Conservation (phyloP, 139 green algal genomes). For the Chlorella sp. region DNA sequence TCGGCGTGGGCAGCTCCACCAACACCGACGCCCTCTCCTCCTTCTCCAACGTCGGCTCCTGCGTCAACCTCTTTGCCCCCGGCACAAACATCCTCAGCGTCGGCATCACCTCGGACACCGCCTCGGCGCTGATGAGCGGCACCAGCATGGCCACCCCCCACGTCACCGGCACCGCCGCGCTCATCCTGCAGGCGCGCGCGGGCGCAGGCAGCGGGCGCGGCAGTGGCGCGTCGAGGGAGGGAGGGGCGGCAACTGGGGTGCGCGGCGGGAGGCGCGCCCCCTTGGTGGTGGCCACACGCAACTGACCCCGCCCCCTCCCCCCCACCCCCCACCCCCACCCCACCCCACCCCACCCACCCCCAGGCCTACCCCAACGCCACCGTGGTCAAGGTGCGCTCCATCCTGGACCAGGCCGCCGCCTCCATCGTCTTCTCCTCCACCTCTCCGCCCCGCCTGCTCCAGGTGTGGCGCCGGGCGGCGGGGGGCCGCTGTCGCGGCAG, state of each 20-base stretch:
- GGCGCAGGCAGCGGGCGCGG: no score
- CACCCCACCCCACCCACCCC: slow-evolving; percentile 47
- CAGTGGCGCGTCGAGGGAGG: background rate
- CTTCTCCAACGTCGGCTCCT: slow-evolving; percentile 71
- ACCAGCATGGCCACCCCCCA: slow-evolving; percentile 58
- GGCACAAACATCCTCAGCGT: background rate
- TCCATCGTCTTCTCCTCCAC: background rate
- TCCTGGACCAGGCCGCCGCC: background rate
- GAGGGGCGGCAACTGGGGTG: background rate
- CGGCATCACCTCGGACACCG: background rate
- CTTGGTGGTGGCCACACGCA: no score
- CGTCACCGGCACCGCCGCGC: slow-evolving; percentile 52
- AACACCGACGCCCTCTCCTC: slow-evolving; percentile 41
- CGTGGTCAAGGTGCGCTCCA: background rate
- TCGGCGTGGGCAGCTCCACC: slow-evolving; percentile 53
- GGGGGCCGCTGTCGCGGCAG: no score
- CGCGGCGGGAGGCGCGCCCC: background rate
- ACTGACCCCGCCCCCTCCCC: background rate
- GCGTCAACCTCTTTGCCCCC: slow-evolving; percentile 41
- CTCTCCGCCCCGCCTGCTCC: slow-evolving; percentile 2
- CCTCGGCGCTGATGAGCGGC: slow-evolving; percentile 25
- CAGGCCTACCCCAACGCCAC: slow-evolving; percentile 32
- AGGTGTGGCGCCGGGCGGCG: no score
- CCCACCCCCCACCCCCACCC: background rate
- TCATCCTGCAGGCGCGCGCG: slow-evolving; percentile 61